phyloP scores from a whole-genome alignment of 805 yeast species.

The Wickerhamomyces silvicola region DNA sequence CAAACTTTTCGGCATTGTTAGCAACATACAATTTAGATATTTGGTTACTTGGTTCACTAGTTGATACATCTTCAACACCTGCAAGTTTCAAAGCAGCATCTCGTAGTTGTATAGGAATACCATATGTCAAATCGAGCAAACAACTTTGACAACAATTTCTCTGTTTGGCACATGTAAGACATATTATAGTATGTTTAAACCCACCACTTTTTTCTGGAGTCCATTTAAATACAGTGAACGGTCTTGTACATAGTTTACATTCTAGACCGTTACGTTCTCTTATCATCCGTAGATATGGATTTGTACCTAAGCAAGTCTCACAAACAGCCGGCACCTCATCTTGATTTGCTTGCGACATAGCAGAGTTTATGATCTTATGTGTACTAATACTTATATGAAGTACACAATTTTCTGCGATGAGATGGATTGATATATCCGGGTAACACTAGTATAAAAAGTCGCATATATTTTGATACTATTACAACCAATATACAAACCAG shows the following conservation, averaged over 20 bases:
- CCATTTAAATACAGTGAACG: constrained; percentile 82
- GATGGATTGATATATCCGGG: too few relatives aligned
- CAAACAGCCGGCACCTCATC: constrained; percentile 56
- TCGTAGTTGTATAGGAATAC: constrained; percentile 71
- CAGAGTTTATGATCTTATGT: constrained; percentile 2
- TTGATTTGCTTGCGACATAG: background rate
- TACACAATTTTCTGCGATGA: too few relatives aligned
- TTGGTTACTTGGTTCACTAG: constrained; percentile 41
- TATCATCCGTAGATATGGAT: constrained; percentile 62
- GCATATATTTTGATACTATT: too few relatives aligned
- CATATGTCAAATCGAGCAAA: constrained; percentile 72
- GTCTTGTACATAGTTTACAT: constrained; percentile 80
- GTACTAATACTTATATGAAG: background rate
- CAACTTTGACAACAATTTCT: constrained; percentile 87
- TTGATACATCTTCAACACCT: constrained; percentile 34
- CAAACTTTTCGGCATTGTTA: constrained; percentile 33
- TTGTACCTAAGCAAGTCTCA: constrained; percentile 62
- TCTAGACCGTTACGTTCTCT: constrained; percentile 68
- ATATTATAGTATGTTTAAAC: constrained; percentile 60
- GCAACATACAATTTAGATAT: constrained; percentile 53
- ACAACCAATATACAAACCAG: too few relatives aligned
- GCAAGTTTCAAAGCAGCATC: constrained; percentile 78
- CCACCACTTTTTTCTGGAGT: constrained; percentile 37
- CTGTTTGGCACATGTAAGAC: constrained; percentile 72
- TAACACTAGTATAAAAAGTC: too few relatives aligned